Percentiles rank a stretch among this genome's conserved stretches.
Evolutionary conservation across 2,329 filamentous ascomycete genomes (phyloP).

Genomic region (Seiridium unicorne): DNA sequence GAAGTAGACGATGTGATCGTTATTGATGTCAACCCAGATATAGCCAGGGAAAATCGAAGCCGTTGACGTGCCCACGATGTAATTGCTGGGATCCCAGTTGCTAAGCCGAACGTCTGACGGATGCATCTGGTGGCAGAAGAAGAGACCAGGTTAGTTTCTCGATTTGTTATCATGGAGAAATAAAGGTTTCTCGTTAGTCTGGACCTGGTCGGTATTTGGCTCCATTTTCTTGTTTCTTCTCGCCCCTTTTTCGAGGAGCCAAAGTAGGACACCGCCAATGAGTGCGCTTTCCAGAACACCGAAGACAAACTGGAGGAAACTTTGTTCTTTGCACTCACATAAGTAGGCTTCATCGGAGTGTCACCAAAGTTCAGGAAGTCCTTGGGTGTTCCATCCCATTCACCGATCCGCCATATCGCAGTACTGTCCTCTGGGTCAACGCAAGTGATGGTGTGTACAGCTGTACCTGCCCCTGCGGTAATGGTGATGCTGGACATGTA

Average conservation of each 20-base stretch:
- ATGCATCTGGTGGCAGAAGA: constrained; percentile 26
- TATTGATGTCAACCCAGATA: constrained; percentile 41
- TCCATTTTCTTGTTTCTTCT: too few relatives aligned
- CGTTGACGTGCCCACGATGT: constrained; percentile 32
- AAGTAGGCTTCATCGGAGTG: constrained; percentile 37
- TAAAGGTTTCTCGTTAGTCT: too few relatives aligned
- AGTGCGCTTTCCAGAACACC: too few relatives aligned
- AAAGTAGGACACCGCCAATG: too few relatives aligned
- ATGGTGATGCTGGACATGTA: constrained; percentile 23
- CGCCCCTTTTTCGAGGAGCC: too few relatives aligned
- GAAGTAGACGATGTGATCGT: constrained; percentile 39
- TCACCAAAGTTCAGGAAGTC: constrained; percentile 34
- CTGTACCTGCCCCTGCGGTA: constrained; percentile 24
- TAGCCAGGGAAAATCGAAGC: constrained; percentile 36
- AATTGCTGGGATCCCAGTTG: constrained; percentile 29
- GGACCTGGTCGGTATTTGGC: too few relatives aligned
- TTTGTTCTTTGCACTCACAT: constrained; percentile 8
- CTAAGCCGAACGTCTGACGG: constrained; percentile 31
- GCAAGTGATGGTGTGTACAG: constrained; percentile 26
- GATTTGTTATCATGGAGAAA: too few relatives aligned
- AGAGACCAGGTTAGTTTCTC: too few relatives aligned
- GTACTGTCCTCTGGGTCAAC: constrained; percentile 29
- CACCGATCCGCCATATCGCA: constrained; percentile 34
- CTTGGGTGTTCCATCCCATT: constrained; percentile 32
- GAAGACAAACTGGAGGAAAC: too few relatives aligned